Evolutionary conservation across 2,329 filamentous ascomycete genomes (phyloP), one percentile per base, ranked within the genome.

Genomic region (Colletotrichum neosansevieriae): DNA sequence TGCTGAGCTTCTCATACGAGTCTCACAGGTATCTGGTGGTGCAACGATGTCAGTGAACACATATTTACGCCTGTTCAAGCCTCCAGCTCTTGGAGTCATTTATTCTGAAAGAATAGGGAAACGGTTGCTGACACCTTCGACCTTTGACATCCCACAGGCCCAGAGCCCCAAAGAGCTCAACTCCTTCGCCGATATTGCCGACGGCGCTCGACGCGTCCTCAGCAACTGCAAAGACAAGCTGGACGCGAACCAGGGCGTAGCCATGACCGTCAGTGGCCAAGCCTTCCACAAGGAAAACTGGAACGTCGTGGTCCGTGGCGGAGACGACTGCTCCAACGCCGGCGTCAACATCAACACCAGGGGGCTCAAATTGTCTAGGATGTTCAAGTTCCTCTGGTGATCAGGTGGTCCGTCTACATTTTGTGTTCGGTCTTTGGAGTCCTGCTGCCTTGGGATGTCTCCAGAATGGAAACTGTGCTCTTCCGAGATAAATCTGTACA

Each of bases 111-210:
- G 24, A 24, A 24, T 24, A 24, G 24, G 1, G 24, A 24, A 24
- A 4, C 24, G 3, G 4, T 5, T 24, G 4, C 24, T 24, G 24
- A 24, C 24, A 24, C 6, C 29, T 11, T 17, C 32, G 0, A 24
- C 6, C 29, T 11, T 17, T 50, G 0, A 50, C 47, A 50, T 32
- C 4, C 7, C 49, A 7, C 6, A 67, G 64, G 64, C 51, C 45
- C 17, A 44, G 11, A 47, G 11, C 50, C 21, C 51, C 2, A 63
- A 50, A 29, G 44, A 67, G 36, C 59, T 67, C 34, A 44, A 6
- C 7, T 67, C 64, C 19, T 67, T 67, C 3, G 44, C n/a, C 1
- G 59, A 63, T 29, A 67, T 67, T n/a, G 64, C 51, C 29, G 64
- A 63, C 15, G 64, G 64, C n/a, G 59, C 59, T n/a, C 51, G 38